Percentiles rank a stretch among this genome's conserved stretches.
These are phyloP conservation scores for Acanthamoeba castellanii DNA, from an alignment of 208 protist genomes.

Conservation along the genomic window DNA sequence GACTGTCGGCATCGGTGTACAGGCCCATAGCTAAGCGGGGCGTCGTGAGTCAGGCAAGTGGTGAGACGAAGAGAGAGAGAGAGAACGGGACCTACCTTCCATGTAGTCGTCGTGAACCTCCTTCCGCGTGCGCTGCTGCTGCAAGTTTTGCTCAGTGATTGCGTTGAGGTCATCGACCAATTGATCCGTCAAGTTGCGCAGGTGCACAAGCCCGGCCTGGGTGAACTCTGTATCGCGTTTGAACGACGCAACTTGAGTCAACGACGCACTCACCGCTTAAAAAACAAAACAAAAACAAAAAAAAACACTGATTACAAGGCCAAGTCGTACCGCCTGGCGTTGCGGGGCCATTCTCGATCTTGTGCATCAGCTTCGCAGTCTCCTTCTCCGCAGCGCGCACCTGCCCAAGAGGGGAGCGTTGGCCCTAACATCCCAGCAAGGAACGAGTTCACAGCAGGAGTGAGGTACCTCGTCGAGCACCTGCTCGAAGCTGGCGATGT, in stretches of 20 bases:
- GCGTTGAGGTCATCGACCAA: slow-evolving; percentile 39
- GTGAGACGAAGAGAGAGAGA: not conserved
- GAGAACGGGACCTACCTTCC: not conserved
- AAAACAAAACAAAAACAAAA: no score
- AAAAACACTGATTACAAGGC: not conserved
- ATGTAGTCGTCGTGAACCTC: slow-evolving; percentile 47
- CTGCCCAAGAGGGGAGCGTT: not conserved
- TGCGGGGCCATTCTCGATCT: not conserved
- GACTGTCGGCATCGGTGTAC: slow-evolving; percentile 62
- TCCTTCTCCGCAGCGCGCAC: not conserved
- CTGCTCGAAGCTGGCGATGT: slow-evolving; percentile 37
- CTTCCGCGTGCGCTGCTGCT: not conserved
- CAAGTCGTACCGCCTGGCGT: not conserved
- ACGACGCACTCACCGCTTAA: no score
- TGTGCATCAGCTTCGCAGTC: not conserved
- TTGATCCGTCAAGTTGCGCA: not conserved
- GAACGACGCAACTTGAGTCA: not conserved
- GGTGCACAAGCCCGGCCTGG: not conserved
- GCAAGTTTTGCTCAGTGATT: slow-evolving; percentile 11
- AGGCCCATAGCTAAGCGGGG: slow-evolving; percentile 22
- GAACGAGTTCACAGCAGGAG: not conserved
- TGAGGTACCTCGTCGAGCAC: slow-evolving; percentile 17
- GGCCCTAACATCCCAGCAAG: not conserved
- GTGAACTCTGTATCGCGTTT: not conserved
- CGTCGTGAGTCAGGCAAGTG: not conserved